Conservation (phyloP, 352 stramenopile species). For the Globisporangium echinulatum region DNA sequence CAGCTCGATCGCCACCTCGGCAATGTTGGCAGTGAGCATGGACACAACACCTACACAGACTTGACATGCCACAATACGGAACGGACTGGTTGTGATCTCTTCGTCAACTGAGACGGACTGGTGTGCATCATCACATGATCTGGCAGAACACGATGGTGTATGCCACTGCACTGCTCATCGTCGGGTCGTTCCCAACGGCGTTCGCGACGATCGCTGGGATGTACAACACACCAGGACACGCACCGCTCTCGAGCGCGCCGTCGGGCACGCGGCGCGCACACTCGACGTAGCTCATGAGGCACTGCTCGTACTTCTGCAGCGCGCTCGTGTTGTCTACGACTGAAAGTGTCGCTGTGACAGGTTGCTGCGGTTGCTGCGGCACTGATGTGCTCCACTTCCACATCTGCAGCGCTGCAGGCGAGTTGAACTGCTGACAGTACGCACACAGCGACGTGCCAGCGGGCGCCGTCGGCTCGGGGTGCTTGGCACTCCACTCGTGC, state of each 20-base stretch:
- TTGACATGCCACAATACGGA: no score
- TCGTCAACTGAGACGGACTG: no score
- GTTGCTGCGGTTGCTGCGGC: background rate
- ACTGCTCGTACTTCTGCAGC: background rate
- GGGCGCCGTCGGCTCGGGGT: background rate
- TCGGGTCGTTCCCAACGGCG: conserved; percentile 1
- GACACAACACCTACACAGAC: no score
- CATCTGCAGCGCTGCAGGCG: conserved; percentile 1
- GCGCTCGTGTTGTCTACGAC: background rate
- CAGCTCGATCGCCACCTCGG: no score
- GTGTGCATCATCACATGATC: background rate
- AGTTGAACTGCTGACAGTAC: conserved; percentile 8
- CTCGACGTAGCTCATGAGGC: conserved; percentile 2
- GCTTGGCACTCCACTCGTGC: conserved; percentile 1
- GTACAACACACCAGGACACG: background rate
- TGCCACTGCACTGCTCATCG: no score
- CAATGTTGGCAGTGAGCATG: no score
- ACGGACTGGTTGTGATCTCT: no score
- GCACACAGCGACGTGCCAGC: background rate
- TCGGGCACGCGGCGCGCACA: background rate
- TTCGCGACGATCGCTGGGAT: conserved; percentile 5
- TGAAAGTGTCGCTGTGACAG: background rate
- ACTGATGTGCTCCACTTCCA: background rate
- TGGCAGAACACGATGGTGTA: background rate
- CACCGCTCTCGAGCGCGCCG: background rate